These are phyloP conservation scores for Elongisporangium prolatum DNA, from an alignment of 352 stramenopile genomes.

Conservation along the genomic window DNA sequence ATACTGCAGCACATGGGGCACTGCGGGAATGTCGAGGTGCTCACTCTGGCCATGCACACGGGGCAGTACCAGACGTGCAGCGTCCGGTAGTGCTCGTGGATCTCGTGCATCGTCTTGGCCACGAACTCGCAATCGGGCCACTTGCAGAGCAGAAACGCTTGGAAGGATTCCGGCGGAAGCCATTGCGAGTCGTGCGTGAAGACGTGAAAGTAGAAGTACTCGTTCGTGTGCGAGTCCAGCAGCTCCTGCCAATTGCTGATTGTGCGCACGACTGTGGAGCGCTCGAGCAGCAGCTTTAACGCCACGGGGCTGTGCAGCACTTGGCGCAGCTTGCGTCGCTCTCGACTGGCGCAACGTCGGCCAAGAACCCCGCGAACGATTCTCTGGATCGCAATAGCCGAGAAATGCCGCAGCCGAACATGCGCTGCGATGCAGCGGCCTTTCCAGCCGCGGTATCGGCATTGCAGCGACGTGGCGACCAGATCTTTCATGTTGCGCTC, in stretches of 20 bases:
- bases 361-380: slow-evolving; percentile 55
- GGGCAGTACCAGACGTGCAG: slow-evolving; percentile 74
- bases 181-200: slow-evolving; percentile 80
- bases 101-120: slow-evolving; percentile 59
- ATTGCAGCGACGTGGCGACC: slow-evolving; percentile 65
- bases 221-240: slow-evolving; percentile 74
- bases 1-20: slow-evolving; percentile 61
- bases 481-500: slow-evolving; percentile 69
- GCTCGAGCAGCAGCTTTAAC: slow-evolving; percentile 61
- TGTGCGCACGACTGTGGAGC: slow-evolving; percentile 54
- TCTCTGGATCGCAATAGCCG: slow-evolving; percentile 51
- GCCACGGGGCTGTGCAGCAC: slow-evolving; percentile 65
- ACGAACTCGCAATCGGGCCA: slow-evolving; percentile 58
- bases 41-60: slow-evolving; percentile 66
- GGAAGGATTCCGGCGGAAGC: slow-evolving; percentile 56
- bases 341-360: slow-evolving; percentile 29
- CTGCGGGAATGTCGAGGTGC: slow-evolving; percentile 54
- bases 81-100: slow-evolving; percentile 69
- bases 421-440: slow-evolving; percentile 29
- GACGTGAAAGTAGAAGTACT: slow-evolving; percentile 85
- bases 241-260: slow-evolving; percentile 76
- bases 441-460: slow-evolving; percentile 57
- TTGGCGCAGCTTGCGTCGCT: slow-evolving; percentile 44
- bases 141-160: slow-evolving; percentile 54
- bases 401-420: slow-evolving; percentile 29